A percentile compares a stretch with the other conserved stretches of the same genome.
Conservation (phyloP, 768 basidiomycete genomes). For the Lactarius quietus region DNA sequence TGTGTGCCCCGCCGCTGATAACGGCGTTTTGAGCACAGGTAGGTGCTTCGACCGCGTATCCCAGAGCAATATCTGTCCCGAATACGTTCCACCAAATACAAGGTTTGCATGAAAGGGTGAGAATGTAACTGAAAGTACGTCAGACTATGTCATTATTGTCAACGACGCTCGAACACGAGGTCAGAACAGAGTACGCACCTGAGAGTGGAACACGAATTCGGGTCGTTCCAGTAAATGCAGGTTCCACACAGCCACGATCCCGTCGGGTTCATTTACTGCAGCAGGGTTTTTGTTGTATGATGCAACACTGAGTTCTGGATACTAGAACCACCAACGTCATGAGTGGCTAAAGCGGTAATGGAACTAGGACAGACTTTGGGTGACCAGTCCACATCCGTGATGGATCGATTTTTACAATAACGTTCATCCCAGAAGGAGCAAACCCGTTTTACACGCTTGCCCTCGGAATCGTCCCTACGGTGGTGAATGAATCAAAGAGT, state of each 20-base stretch:
- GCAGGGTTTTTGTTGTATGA: constrained; percentile 98
- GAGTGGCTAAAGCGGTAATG: background rate
- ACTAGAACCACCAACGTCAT: constrained; percentile 45
- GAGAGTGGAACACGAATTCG: constrained; percentile 98
- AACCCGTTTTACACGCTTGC: constrained; percentile 85
- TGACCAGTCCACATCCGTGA: constrained; percentile 98
- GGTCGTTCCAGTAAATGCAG: constrained; percentile 91
- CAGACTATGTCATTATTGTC: constrained; percentile 59
- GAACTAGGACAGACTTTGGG: constrained; percentile 62
- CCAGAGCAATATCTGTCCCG: constrained; percentile 97
- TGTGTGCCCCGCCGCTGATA: constrained; percentile 95
- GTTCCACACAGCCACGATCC: constrained; percentile 97
- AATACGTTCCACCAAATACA: constrained; percentile 98
- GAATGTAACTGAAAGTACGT: constrained; percentile 94
- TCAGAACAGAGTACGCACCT: constrained; percentile 50
- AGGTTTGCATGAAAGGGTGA: constrained; percentile 98
- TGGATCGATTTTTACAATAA: constrained; percentile 88
- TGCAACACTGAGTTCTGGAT: constrained; percentile 91
- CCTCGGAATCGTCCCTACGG: constrained; percentile 83
- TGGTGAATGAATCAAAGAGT: constrained; percentile 8
- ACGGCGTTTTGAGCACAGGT: constrained; percentile 92
- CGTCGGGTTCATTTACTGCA: constrained; percentile 92
- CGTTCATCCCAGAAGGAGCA: constrained; percentile 92
- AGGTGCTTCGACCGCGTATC: constrained; percentile 96
- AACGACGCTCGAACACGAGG: constrained; percentile 10